phyloP scores from a whole-genome alignment of 2,329 filamentous ascomycete species.

The Metarhizium humberi region DNA sequence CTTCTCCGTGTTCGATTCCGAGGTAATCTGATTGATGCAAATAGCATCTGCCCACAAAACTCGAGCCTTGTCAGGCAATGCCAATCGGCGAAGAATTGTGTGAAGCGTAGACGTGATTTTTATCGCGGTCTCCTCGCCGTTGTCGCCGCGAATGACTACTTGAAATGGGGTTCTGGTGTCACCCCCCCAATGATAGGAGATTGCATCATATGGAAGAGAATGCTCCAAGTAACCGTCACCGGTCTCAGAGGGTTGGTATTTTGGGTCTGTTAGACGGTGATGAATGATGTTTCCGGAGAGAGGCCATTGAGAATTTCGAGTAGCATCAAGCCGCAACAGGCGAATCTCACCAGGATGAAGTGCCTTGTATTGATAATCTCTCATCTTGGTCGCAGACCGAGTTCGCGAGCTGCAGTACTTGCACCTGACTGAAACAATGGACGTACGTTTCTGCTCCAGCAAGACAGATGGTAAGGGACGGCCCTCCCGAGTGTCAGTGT shows the following conservation, averaged over 20 bases:
- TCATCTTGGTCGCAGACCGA: neutral
- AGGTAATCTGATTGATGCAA: constrained; percentile 10
- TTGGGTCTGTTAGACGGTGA: constrained; percentile 1
- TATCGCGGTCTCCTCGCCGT: constrained; percentile 1
- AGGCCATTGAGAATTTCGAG: neutral
- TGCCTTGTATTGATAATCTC: constrained; percentile 2
- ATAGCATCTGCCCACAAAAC: constrained; percentile 10
- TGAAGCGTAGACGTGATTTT: constrained; percentile 5
- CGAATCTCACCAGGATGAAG: constrained; percentile 5
- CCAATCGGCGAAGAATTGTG: constrained; percentile 3
- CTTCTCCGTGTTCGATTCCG: constrained; percentile 6
- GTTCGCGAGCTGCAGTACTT: neutral
- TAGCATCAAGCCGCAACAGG: constrained; percentile 5
- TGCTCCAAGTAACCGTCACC: constrained; percentile 1
- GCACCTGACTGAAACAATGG: neutral
- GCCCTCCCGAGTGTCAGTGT: no score
- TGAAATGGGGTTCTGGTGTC: neutral
- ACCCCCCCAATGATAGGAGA: constrained; percentile 8
- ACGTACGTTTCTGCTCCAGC: neutral
- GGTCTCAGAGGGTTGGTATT: neutral
- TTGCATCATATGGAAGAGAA: constrained; percentile 4
- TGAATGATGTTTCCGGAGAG: constrained; percentile 6
- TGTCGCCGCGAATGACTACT: neutral
- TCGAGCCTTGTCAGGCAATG: constrained; percentile 1
- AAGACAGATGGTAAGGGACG: neutral